Conservation (phyloP, 2,329 filamentous ascomycete species). For the Iodosphaeria phyllophila region DNA sequence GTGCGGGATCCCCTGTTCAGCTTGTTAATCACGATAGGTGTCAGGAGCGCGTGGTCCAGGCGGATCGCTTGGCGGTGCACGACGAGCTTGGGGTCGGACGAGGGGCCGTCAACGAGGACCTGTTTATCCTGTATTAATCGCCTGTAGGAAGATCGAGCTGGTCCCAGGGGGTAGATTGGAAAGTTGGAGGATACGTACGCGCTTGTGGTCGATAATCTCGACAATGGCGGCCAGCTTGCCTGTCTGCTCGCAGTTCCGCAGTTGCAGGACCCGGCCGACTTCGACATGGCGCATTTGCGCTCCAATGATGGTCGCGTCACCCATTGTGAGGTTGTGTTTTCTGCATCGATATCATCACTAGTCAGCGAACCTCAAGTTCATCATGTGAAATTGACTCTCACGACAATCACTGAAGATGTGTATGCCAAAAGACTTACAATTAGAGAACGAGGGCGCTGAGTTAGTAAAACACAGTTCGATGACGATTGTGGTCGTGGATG, state of each 20-base stretch:
- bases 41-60: conserved; percentile 72
- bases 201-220: conserved; percentile 99
- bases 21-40: conserved; percentile 70
- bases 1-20: conserved; percentile 73
- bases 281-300: conserved; percentile 91
- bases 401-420: too few relatives aligned
- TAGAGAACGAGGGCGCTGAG: conserved; percentile 1
- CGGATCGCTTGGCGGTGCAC: conserved; percentile 76
- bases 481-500: background rate
- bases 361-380: background rate
- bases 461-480: background rate
- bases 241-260: conserved; percentile 63
- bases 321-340: conserved; percentile 57
- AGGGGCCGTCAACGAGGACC: conserved; percentile 93
- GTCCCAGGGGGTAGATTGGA: conserved; percentile 2
- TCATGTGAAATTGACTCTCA: too few relatives aligned
- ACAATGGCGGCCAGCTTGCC: conserved; percentile 87
- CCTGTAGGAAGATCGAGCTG: background rate
- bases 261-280: conserved; percentile 91
- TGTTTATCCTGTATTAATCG: conserved; percentile 17
- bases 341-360: conserved; percentile 16
- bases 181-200: conserved; percentile 49
- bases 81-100: conserved; percentile 57
- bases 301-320: conserved; percentile 64
- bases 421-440: too few relatives aligned